Evolutionary conservation across 139 green algal species (phyloP).

Genomic region (Closterium sp.): DNA sequence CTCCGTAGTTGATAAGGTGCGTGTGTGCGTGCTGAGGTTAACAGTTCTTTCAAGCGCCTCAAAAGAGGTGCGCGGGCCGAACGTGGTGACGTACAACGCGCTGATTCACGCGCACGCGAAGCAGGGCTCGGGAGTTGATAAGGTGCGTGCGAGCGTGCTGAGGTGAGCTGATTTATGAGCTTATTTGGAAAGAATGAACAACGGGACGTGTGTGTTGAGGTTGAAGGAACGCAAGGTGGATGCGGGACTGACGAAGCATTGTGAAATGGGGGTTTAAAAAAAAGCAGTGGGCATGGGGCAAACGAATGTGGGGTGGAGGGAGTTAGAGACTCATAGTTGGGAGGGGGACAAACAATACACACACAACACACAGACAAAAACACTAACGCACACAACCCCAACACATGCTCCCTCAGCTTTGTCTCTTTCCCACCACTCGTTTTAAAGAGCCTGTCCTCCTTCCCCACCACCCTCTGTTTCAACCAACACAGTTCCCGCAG

Average conservation of each 20-base stretch:
- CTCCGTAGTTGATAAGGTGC: slow-evolving; percentile 1
- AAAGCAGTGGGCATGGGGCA: neutral
- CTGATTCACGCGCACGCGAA: slow-evolving; percentile 45
- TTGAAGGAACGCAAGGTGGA: neutral
- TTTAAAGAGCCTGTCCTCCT: too few species aligned
- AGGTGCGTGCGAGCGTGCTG: neutral
- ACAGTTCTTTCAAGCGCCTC: too few species aligned
- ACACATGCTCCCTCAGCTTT: too few species aligned
- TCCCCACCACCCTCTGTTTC: too few species aligned
- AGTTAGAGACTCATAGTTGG: neutral
- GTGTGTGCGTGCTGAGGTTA: neutral
- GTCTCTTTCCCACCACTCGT: too few species aligned
- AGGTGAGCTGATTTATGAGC: too few species aligned
- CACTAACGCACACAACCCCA: too few species aligned
- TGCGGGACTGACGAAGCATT: neutral
- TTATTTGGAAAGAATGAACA: neutral
- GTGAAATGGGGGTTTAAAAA: neutral
- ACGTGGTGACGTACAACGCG: slow-evolving; percentile 43
- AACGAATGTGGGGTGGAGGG: neutral
- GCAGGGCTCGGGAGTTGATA: neutral
- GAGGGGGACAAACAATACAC: too few species aligned
- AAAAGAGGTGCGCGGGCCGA: slow-evolving; percentile 20
- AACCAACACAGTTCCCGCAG: too few species aligned
- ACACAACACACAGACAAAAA: too few species aligned
- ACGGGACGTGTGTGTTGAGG: neutral